Percentiles rank a stretch among this genome's conserved stretches.
Evolutionary conservation across 371 early-diverging fungal species (phyloP).

Genomic region (Apophysomyces variabilis): DNA sequence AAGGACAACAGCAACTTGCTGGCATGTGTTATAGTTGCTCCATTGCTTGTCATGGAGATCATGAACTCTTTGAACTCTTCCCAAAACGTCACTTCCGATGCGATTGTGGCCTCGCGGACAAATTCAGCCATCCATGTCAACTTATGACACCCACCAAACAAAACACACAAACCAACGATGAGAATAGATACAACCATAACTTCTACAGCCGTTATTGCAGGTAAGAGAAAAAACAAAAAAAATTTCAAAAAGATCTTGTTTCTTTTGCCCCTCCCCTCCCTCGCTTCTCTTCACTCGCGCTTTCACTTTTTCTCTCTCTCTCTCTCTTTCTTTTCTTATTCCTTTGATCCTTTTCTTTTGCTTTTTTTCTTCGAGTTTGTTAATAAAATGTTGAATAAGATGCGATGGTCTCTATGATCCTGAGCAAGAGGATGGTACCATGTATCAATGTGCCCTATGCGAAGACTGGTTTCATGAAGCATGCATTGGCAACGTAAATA

Average conservation of each 20-base stretch:
- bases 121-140: constrained; percentile 47
- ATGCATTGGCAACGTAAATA: constrained; percentile 74
- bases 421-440: constrained; percentile 68
- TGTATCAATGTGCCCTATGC: constrained; percentile 86
- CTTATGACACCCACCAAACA: constrained; percentile 40
- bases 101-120: constrained; percentile 76
- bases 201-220: constrained; percentile 83
- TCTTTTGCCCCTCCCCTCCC: too few relatives aligned
- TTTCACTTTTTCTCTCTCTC: too few relatives aligned
- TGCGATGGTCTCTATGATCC: constrained; percentile 80
- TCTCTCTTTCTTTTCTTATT: too few relatives aligned
- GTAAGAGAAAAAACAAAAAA: constrained; percentile 28
- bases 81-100: constrained; percentile 84
- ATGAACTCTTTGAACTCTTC: constrained; percentile 83
- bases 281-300: too few relatives aligned
- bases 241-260: not conserved
- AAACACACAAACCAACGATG: constrained; percentile 46
- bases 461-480: constrained; percentile 88
- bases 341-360: not conserved
- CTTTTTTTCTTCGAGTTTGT: not conserved
- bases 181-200: constrained; percentile 83
- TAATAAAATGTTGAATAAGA: constrained; percentile 32
- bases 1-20: constrained; percentile 26
- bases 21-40: constrained; percentile 85
- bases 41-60: constrained; percentile 80